Evolutionary conservation across 1,284 basidiomycete genomes (phyloP).

Genomic region (Peniophora sp.): DNA sequence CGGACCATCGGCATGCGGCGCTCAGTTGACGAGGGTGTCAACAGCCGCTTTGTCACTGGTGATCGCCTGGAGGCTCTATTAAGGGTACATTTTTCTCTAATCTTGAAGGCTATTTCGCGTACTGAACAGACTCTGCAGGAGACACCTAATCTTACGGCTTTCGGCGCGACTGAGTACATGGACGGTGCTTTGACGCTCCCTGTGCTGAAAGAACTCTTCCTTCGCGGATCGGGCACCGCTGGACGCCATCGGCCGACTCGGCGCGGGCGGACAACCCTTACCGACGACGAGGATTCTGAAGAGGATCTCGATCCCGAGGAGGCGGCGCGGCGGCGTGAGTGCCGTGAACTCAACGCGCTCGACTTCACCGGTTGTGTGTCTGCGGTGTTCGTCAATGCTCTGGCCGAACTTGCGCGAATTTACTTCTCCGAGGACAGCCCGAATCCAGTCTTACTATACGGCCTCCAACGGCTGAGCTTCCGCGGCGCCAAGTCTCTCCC

Average conservation of each 20-base stretch:
- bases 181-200: slow-evolving; percentile 79
- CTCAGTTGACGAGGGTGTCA: slow-evolving; percentile 84
- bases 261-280: slow-evolving; percentile 47
- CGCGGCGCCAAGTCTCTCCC: slow-evolving; percentile 77
- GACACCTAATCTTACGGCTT: slow-evolving; percentile 73
- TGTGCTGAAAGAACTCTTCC: slow-evolving; percentile 81
- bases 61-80: slow-evolving; percentile 76
- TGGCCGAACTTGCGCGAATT: slow-evolving; percentile 75
- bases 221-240: slow-evolving; percentile 67
- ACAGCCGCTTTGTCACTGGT: slow-evolving; percentile 88
- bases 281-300: slow-evolving; percentile 28
- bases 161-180: slow-evolving; percentile 96
- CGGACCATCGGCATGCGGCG: slow-evolving; percentile 92
- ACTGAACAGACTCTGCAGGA: slow-evolving; percentile 41
- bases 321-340: slow-evolving; percentile 66
- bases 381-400: slow-evolving; percentile 76
- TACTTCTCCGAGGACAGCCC: slow-evolving; percentile 40
- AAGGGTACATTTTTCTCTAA: slow-evolving; percentile 45
- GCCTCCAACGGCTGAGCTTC: slow-evolving; percentile 77
- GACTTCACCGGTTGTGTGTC: slow-evolving; percentile 96
- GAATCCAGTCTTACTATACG: slow-evolving; percentile 62
- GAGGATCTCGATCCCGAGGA: slow-evolving; percentile 62
- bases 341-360: slow-evolving; percentile 78
- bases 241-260: slow-evolving; percentile 58
- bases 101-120: background rate